phyloP scores from a whole-genome alignment of 2,329 filamentous ascomycete genomes.

The Parafenestella ontariensis region DNA sequence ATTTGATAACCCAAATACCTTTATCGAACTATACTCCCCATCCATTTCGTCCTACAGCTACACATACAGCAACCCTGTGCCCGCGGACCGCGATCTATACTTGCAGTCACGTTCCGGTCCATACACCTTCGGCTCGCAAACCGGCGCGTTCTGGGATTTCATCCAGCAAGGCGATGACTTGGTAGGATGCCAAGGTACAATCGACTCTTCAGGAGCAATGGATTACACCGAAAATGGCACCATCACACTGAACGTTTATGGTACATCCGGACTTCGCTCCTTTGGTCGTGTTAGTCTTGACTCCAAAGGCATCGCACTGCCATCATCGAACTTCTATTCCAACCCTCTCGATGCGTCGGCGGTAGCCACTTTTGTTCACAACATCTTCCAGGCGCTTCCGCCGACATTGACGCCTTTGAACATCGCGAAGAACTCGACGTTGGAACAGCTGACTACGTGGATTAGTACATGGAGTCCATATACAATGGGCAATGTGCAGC shows the following conservation, averaged over 20 bases:
- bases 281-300: conserved; percentile 57
- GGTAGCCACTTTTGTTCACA: conserved; percentile 60
- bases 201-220: conserved; percentile 57
- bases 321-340: conserved; percentile 54
- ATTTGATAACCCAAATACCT: conserved; percentile 65
- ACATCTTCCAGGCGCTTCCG: conserved; percentile 58
- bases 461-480: conserved; percentile 59
- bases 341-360: conserved; percentile 57
- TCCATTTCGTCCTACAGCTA: conserved; percentile 57
- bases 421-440: conserved; percentile 54
- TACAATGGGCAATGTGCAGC: conserved; percentile 59
- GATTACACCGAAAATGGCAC: conserved; percentile 54
- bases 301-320: conserved; percentile 52
- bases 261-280: conserved; percentile 62
- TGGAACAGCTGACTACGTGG: conserved; percentile 59
- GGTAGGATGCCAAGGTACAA: conserved; percentile 61
- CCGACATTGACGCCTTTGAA: conserved; percentile 57
- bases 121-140: conserved; percentile 62
- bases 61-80: conserved; percentile 54
- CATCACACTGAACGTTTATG: conserved; percentile 65
- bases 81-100: conserved; percentile 56
- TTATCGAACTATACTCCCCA: conserved; percentile 56
- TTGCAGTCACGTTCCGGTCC: conserved; percentile 58
- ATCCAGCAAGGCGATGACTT: conserved; percentile 53
- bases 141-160: conserved; percentile 61